Evolutionary conservation across 2,329 filamentous ascomycete species (phyloP), one percentile per base, ranked within the genome.

Genomic region (Fusarium cyanostomum): DNA sequence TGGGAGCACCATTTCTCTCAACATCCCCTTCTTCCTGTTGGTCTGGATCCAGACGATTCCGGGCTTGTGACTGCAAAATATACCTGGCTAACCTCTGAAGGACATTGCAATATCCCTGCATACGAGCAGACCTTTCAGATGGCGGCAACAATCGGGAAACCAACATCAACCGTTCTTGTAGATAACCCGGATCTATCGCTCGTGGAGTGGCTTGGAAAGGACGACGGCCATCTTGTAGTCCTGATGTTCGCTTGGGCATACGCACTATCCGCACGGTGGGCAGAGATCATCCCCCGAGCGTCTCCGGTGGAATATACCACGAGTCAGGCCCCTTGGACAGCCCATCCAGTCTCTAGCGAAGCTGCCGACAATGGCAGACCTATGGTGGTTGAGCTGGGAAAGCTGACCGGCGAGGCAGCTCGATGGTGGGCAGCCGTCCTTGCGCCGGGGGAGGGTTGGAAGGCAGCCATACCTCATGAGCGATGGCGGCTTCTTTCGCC

Each of bases 381-480:
- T 26, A 21, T 44, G 42, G 21, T 55, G 1, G 41, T 59, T 15
- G 37, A 49, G 7, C 11, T 58, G 21, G 49, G 59, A 9, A 21
- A 55, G 3, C 1, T 56, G 6, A 30, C 12, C 2, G 18, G 12
- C 8, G 34, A 62, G 11, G 56, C 48, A 8, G 33, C 42, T n/a
- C 46, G 56, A 34, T 63, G 56, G 59, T 63, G 56, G 59, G 34
- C 38, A 24, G 48, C 56, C 6, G 30, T 56, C 10, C 52, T 63
- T 34, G 56, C 56, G 8, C 56, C 56, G 11, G 52, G 48, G 1
- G 38, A 63, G 24, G 59, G 59, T 43, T 63, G 48, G 56, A 53
- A 53, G 18, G 48, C 43, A 8, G 21, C 28, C 15, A 53, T 62
- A 35, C 55, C 48, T 21, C 46, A 56, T 38, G 10, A 46, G 28